Base-by-base conservation (phyloP, 176 grass and related monocot genomes). In the Avena sativa region DNA sequence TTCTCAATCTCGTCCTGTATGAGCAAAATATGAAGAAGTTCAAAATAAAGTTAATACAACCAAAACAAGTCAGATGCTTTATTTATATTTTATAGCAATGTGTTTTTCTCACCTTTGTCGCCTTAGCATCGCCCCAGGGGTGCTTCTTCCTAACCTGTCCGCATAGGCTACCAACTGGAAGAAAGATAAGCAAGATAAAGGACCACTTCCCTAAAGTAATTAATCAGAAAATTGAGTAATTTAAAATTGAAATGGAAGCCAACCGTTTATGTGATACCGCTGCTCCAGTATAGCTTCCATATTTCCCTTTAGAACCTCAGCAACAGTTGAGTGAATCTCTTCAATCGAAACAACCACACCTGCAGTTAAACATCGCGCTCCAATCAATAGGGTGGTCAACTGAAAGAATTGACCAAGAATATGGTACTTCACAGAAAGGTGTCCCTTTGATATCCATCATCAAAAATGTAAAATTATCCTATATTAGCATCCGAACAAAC, bases 111-210 rank as follows among this genome's bases (percentile, higher is more conserved):
- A 96, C 94, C 97, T 99, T 96, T 50, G 80, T 92, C 0, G 89
- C 87, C 93, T 99, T 99, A 56, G 97, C 94, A 94, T 99, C 97
- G 81, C 90, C 90, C 97, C 97, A 96, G 3, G 97, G 92, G 23
- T 96, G 97, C 49, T 26, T 81, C 94, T 94, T 94, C 81, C 94
- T 99, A 56, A 99, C 92, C 80, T 93, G 90, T 56, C 94, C 94
- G 12, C 93, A 99, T 81, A 99, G 85, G 86, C 86, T 94, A 60
- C 94, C 97, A 48, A 99, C 94, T 99, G 77, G 77, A 74, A 73
- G 44, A 82, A 78, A 21, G 51, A 85, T 81, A 23, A 36, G 40
- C 8, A 82, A 28, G 58, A 77, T 55, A 25, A 83, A 72, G 72
- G 44, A 85, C 81, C 76, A 87, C 71, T 65, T 89, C 10, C 68